phyloP scores from a whole-genome alignment of 352 stramenopile genomes.

The Nothophytophthora sp. region DNA sequence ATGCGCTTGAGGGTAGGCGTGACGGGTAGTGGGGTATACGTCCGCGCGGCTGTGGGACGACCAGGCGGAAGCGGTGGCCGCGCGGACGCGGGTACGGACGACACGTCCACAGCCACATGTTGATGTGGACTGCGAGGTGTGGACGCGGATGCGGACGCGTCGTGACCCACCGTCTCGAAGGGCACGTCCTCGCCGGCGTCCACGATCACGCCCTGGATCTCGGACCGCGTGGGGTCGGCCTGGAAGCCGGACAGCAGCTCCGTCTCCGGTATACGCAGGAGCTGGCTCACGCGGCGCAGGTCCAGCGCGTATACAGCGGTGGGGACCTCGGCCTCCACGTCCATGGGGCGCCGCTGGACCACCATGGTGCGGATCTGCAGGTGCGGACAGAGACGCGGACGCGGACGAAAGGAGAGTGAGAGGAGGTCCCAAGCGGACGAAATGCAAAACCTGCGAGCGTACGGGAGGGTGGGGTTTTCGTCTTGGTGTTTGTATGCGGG shows the following conservation, averaged over 20 bases:
- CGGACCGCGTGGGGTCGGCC: constrained; percentile 48
- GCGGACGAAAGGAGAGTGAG: no score
- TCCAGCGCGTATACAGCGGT: constrained; percentile 60
- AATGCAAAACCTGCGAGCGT: no score
- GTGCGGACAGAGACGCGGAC: no score
- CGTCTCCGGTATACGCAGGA: constrained; percentile 47
- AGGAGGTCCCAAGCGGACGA: no score
- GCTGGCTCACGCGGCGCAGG: constrained; percentile 47
- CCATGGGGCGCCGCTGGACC: constrained; percentile 46
- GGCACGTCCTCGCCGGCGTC: constrained; percentile 74
- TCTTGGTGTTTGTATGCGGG: no score
- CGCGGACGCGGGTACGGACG: no score
- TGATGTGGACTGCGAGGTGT: not conserved
- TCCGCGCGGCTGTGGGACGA: constrained; percentile 15
- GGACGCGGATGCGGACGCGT: constrained; percentile 16
- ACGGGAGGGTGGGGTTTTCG: no score
- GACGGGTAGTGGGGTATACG: constrained; percentile 9
- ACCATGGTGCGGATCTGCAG: constrained; percentile 45
- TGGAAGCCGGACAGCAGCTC: constrained; percentile 64
- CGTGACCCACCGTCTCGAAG: constrained; percentile 66
- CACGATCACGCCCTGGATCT: constrained; percentile 81
- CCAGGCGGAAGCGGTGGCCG: constrained; percentile 19
- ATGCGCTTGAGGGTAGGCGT: constrained; percentile 21
- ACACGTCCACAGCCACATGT: constrained; percentile 14
- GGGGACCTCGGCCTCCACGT: constrained; percentile 59